Evolutionary conservation across 2,329 filamentous ascomycete species (phyloP).

Genomic region (Leptographium galeiforme): DNA sequence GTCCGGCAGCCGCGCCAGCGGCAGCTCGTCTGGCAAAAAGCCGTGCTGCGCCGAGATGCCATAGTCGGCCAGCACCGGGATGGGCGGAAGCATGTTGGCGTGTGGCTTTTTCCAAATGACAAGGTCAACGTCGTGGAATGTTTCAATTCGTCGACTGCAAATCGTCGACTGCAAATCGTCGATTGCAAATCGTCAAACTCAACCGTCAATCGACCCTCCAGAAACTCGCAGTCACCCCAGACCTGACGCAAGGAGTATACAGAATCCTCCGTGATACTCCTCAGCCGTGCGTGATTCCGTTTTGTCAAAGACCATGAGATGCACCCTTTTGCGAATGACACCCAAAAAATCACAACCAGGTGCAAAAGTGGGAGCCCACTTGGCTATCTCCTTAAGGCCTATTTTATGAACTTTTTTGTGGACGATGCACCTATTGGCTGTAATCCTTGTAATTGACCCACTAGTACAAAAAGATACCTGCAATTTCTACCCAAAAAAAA

Average conservation of each 20-base stretch:
- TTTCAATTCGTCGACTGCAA: no score
- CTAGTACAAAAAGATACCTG: no score
- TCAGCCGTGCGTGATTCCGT: slow-evolving; percentile 40
- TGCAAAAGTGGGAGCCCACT: neutral
- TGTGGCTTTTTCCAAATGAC: neutral
- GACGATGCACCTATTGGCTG: no score
- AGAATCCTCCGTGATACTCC: slow-evolving; percentile 46
- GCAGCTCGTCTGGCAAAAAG: slow-evolving; percentile 73
- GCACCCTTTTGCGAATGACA: neutral
- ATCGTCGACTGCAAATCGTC: no score
- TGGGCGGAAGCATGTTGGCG: slow-evolving; percentile 38
- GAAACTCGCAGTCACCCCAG: slow-evolving; percentile 7
- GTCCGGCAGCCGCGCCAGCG: slow-evolving; percentile 69
- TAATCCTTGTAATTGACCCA: no score
- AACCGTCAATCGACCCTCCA: no score
- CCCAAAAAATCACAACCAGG: neutral
- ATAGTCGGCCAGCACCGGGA: slow-evolving; percentile 60
- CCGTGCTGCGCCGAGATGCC: slow-evolving; percentile 67
- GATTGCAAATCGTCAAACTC: no score
- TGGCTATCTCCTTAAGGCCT: no score
- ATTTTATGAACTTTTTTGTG: no score
- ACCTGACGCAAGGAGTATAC: slow-evolving; percentile 54
- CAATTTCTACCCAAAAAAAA: no score
- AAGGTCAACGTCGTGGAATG: no score
- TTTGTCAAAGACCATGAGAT: slow-evolving; percentile 22